Base-by-base conservation (phyloP, 768 basidiomycete genomes). In the Panaeolus papilionaceus region DNA sequence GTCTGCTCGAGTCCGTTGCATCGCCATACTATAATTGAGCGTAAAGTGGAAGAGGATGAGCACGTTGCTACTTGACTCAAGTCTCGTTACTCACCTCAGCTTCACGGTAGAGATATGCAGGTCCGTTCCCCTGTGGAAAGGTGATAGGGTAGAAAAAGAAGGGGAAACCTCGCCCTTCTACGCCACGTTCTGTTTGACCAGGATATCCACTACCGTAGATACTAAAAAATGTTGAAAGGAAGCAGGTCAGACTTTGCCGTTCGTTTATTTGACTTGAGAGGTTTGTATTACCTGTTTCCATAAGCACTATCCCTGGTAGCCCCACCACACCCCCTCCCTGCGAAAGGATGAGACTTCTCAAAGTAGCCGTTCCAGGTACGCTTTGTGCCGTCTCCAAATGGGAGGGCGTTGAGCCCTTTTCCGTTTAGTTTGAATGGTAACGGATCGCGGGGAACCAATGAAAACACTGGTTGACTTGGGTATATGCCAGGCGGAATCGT, bases 131-230 rank as follows among this genome's bases (percentile, higher is more conserved):
- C 47, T 38, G 75, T 40, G 45, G 64, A 0, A 84, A 88, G 1
- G 80, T 78, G 12, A 88, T 20, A 1, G 87, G 87, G 85, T 86
- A 88, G 75, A 81, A 89, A 69, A 79, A 81, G 65, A 87, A 89
- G 3, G 88, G 88, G 72, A 89, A 88, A 5, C 80, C 80, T 0
- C 82, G 78, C 0, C 81, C 81, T 1, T 64, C 44, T 14, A 86
- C 84, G 16, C 85, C 85, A 4, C 78, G 76, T 14, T 77, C 76
- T 4, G 68, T 40, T 26, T 79, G 37, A 1, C 85, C 84, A 28
- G 87, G 87, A 68, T 88, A 88, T 1, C 87, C 87, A 67, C 86
- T 88, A 2, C 88, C 87, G 64, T 87, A 88, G 0, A 71, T 67
- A 23, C 86, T 87, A 58, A 0, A 61, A 1, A 64, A 2, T 49